phyloP scores from a whole-genome alignment of 176 grass and related monocot genomes.

The Musa beccarii region DNA sequence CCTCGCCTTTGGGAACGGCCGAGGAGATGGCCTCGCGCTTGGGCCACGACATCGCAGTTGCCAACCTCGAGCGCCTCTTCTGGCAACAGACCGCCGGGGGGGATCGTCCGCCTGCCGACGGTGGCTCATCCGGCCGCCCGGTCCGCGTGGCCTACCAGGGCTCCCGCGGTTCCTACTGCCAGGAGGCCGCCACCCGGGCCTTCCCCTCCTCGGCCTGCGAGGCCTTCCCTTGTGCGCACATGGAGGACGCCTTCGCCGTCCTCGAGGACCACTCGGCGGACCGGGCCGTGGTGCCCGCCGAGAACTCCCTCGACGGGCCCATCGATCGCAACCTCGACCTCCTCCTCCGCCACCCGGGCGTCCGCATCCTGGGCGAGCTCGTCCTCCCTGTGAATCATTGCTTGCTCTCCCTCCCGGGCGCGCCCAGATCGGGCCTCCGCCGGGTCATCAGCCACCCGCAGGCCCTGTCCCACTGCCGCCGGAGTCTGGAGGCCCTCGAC shows the following conservation, averaged over 20 bases:
- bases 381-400: conserved; percentile 29
- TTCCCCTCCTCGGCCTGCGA: neutral
- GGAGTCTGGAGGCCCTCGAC: conserved; percentile 1
- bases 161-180: conserved; percentile 10
- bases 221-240: conserved; percentile 9
- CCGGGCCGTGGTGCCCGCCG: conserved; percentile 15
- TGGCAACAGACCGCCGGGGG: neutral
- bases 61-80: conserved; percentile 14
- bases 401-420: conserved; percentile 20
- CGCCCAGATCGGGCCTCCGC: conserved; percentile 15
- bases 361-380: conserved; percentile 14
- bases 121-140: neutral
- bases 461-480: conserved; percentile 26
- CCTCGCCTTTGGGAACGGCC: neutral
- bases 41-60: neutral
- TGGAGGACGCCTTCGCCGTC: conserved; percentile 9
- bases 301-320: conserved; percentile 21
- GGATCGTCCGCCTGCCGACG: neutral
- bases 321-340: conserved; percentile 23
- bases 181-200: conserved; percentile 4
- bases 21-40: neutral
- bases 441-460: conserved; percentile 35
- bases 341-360: conserved; percentile 19
- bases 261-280: conserved; percentile 5
- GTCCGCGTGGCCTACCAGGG: conserved; percentile 13